A percentile compares a stretch with the other conserved stretches of the same genome.
These are phyloP conservation scores for Trichothecium sympodiale DNA, from an alignment of 2,329 filamentous ascomycete genomes.

Conservation along the genomic window DNA sequence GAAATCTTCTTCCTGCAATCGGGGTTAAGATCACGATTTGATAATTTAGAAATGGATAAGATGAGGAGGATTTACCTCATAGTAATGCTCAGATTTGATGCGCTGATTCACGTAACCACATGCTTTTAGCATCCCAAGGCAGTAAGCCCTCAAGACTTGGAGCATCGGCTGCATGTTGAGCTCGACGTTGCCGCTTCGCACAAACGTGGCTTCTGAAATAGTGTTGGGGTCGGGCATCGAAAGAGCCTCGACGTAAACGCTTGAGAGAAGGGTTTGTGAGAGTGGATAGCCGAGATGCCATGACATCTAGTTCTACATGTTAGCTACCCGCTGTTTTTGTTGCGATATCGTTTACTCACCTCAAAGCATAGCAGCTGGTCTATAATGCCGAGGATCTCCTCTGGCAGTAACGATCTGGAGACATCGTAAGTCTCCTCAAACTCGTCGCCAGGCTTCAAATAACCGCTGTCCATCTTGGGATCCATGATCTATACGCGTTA, in stretches of 20 bases:
- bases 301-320: slow-evolving; percentile 53
- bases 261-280: slow-evolving; percentile 89
- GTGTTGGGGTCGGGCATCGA: slow-evolving; percentile 57
- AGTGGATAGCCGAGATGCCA: slow-evolving; percentile 96
- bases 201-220: slow-evolving; percentile 56
- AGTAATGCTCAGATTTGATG: slow-evolving; percentile 77
- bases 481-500: slow-evolving; percentile 73
- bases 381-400: slow-evolving; percentile 84
- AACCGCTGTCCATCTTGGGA: slow-evolving; percentile 96
- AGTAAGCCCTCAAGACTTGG: slow-evolving; percentile 71
- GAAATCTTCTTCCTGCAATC: slow-evolving; percentile 78
- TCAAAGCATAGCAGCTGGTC: slow-evolving; percentile 86
- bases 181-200: slow-evolving; percentile 19
- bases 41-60: neutral
- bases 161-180: slow-evolving; percentile 36
- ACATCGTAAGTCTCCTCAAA: slow-evolving; percentile 78
- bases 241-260: slow-evolving; percentile 77
- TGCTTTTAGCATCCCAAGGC: slow-evolving; percentile 70
- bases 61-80: slow-evolving; percentile 49
- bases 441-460: slow-evolving; percentile 65
- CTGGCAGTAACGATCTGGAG: slow-evolving; percentile 52
- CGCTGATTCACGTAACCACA: slow-evolving; percentile 69
- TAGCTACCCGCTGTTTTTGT: neutral
- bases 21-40: neutral
- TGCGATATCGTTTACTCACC: slow-evolving; percentile 31